phyloP scores from a whole-genome alignment of 768 basidiomycete genomes.

The Gyrodon lividus region DNA sequence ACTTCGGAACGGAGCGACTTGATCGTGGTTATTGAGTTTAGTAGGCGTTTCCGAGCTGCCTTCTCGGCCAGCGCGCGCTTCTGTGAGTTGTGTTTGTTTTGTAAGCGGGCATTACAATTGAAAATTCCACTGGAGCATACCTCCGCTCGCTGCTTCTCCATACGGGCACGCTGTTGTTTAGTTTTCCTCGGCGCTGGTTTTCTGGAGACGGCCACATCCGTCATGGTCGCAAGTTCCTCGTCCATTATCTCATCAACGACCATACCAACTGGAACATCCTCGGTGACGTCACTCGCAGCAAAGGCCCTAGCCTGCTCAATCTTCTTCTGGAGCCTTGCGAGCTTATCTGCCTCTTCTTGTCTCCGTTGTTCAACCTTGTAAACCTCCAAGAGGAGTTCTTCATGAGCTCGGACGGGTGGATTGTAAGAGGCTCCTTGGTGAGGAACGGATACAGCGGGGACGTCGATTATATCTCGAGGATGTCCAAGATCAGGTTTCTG shows the following conservation, averaged over 20 bases:
- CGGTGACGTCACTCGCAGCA: slow-evolving; percentile 31
- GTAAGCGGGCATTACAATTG: not conserved
- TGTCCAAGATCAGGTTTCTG: slow-evolving; percentile 51
- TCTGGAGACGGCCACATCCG: slow-evolving; percentile 36
- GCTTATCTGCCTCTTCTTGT: slow-evolving; percentile 50
- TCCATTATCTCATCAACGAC: slow-evolving; percentile 45
- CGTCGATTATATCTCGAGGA: slow-evolving; percentile 51
- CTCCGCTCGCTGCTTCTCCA: slow-evolving; percentile 60
- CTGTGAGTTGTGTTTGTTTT: slow-evolving; percentile 32
- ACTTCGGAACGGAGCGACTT: slow-evolving; percentile 49
- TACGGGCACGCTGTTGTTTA: slow-evolving; percentile 67
- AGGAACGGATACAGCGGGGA: slow-evolving; percentile 68
- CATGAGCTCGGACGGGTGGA: slow-evolving; percentile 71
- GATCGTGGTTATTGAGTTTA: slow-evolving; percentile 55
- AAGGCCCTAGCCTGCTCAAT: slow-evolving; percentile 47
- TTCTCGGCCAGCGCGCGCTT: slow-evolving; percentile 64
- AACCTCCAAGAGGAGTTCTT: slow-evolving; percentile 66
- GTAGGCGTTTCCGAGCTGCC: slow-evolving; percentile 57
- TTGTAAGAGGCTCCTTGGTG: slow-evolving; percentile 90
- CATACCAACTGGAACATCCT: slow-evolving; percentile 63
- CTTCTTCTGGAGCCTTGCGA: slow-evolving; percentile 52
- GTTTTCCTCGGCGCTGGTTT: slow-evolving; percentile 50
- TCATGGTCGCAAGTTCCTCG: slow-evolving; percentile 34
- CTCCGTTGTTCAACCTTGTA: slow-evolving; percentile 62
- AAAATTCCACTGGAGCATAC: slow-evolving; percentile 35